Base-by-base conservation (phyloP, 2,329 filamentous ascomycete species). In the Chrysoporthe cubensis region DNA sequence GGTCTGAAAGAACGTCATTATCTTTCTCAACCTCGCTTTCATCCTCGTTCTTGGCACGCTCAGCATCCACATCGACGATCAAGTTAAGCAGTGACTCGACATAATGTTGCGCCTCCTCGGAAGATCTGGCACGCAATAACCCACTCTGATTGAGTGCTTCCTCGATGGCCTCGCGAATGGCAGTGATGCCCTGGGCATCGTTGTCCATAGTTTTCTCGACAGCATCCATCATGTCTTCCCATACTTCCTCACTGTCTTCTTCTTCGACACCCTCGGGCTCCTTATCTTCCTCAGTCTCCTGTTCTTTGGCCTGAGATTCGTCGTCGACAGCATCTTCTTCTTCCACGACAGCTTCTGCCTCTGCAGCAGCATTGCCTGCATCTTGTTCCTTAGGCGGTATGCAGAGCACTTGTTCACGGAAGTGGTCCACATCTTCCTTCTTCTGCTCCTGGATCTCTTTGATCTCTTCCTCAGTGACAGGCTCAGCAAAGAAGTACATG, bases 401-500 rank as follows among this genome's bases (percentile, higher is more conserved):
- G 9, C 84, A 87, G 56, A 89, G 80, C 18, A 93, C 84, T 16
- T 83, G 79, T 50, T 82, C 83, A 76, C 96, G 91, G 72, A 92
- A 92, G 14, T 86, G 86, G 60, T 91, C 88, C 32, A 94, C 85
- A 44, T 87, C 85, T 21, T 83, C 86, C 71, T 88, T 87, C 67
- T 87, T 89, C 16, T 84, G 84, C 32, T 83, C 86, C 76, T 98
- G 95, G n/a, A 96, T 91, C 14, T 80, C 78, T 21, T 90, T 81
- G 70, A 96, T 92, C 64, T 93, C 84, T 5, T 89, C 85, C 5
- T 92, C 86, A 0, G 86, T 87, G 64, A 98, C 89, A 3, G 96
- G 94, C 77, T 97, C 91, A 16, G 90, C 94, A 75, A 97, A 97
- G 64, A 98, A 88, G 75, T 97, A 95, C 87, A 97, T 94, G 73